Evolutionary conservation across 768 basidiomycete species (phyloP), one percentile per base, ranked within the genome.

Genomic region (Gelatoporia subvermispora): DNA sequence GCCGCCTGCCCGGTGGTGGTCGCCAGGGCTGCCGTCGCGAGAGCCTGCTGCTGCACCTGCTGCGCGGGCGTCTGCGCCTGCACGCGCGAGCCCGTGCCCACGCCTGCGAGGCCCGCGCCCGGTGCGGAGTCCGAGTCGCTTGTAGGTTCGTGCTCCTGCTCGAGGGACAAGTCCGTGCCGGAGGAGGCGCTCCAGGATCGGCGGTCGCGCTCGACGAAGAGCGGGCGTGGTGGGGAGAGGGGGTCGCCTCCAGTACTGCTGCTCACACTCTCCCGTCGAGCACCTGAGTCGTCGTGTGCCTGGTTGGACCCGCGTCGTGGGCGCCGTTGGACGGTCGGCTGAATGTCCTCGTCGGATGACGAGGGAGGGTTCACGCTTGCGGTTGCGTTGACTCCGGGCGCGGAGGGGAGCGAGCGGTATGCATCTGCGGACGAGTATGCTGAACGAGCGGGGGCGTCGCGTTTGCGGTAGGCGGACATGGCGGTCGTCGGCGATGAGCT

Each of bases 181-280:
- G 55, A 51, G 28, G 60, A 53, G 10, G 50, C 49, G 41, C 47
- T 49, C 35, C 58, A 45, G 24, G 56, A 47, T 16, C 56, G 54
- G 37, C 47, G 49, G 43, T 65, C 63, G 8, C 60, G 64, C 3
- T 57, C 61, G 10, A 71, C 55, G 58, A 72, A 73, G 61, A 66
- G 66, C 0, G 71, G 71, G 1, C 71, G 69, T 0, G 72, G 69
- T 1, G 66, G 69, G 0, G 62, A 56, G 17, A 68, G 55, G 9
- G 63, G 60, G 31, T 42, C 51, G 28, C 28, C 16, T 25, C n/a
- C 35, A 18, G 18, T 34, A 17, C 15, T 7, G 28, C 28, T 31
- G 28, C 28, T 31, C 28, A 31, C 28, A 31, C 28, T 31, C 7
- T 31, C 28, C 28, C 28, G 28, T 16, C 11, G 23, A 5, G 35